Evolutionary conservation across 768 basidiomycete genomes (phyloP), one percentile per base, ranked within the genome.

Genomic region (Tylopilus balloui): DNA sequence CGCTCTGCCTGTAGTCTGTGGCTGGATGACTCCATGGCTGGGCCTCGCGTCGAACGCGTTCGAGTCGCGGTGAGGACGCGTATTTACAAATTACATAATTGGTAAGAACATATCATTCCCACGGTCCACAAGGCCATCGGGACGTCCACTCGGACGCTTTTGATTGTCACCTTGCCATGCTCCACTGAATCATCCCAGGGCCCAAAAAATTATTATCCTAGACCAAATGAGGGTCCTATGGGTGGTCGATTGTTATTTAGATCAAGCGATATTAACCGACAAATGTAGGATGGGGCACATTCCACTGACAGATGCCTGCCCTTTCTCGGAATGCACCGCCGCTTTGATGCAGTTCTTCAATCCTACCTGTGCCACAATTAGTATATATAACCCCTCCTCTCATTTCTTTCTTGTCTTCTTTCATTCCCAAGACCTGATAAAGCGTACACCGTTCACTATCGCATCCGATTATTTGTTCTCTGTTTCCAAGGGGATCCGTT

Each of bases 1-100:
- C 61, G 62, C 23, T 75, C 73, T 10, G 69, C 65, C 34, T 70
- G 56, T 2, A 51, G 53, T 54, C 77, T 73, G 51, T 67, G 69
- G 2, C 74, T 70, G 17, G 75, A 71, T 0, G 84, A 84, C 38
- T 84, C 74, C 84, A 86, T 86, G 27, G 41, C 15, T 19, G n/a
- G 15, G 36, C 50, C 50, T 42, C 43, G 39, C 46, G 54, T 43
- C 39, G 31, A 35, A 48, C 56, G 59, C 52, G 58, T 60, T 59
- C 50, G 19, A 45, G 46, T 27, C 55, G 54, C 46, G 47, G 48
- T 27, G 49, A 48, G 36, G 55, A 54, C 58, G 65, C 53, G 34
- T 51, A 37, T 29, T 28, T 12, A n/a, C 0, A 0, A 39, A 52
- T 60, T 62, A 62, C 47, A 35, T 62, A 60, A 57, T 60, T 46